Base-by-base conservation (phyloP, 345 rosid genomes). In the Clausena lansium region DNA sequence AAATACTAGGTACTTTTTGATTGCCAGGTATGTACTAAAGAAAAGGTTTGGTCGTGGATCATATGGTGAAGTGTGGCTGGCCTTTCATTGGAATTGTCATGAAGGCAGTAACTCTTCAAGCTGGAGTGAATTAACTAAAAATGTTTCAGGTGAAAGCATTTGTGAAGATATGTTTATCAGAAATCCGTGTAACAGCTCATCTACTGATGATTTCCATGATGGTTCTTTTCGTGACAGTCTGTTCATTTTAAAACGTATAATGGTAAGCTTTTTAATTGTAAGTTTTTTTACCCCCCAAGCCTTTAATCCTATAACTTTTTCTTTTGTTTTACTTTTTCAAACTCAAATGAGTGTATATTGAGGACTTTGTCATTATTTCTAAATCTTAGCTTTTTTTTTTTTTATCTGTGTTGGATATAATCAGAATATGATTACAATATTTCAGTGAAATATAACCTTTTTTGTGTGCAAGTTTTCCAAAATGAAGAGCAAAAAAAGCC, bases 11-110 rank as follows among this genome's bases (percentile, higher is more conserved):
- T 73, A 9, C 78, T 64, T 79, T 66, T 62, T 84, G 70, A 71
- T 82, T 75, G 36, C 55, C 83, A 95, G 98, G 83, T 95, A 95
- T 84, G 83, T 86, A 68, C 83, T 95, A 73, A 93, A 92, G 91
- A 95, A 87, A 87, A 87, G 91, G 81, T 92, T 86, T 88, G 98
- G 94, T 65, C 98, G 89, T 33, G 98, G 98, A 84, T 88, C 97
- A 70, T 91, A 91, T 78, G 98, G 98, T 67, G 98, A 95, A 85
- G 98, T 95, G 50, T 95, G 98, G 98, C 83, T 95, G 83, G 97
- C 97, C 67, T 87, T 91, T 85, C 88, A 89, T 76, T 91, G 97
- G 98, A 85, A 89, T 82, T 95, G 94, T 81, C 83, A 89, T 75
- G 80, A 85, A 80, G 88, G 84, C 59, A 74, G 36, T 57, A 85